Percentiles rank a stretch among this genome's conserved stretches.
phyloP scores from a whole-genome alignment of 805 yeast species.

The Pichia exigua region DNA sequence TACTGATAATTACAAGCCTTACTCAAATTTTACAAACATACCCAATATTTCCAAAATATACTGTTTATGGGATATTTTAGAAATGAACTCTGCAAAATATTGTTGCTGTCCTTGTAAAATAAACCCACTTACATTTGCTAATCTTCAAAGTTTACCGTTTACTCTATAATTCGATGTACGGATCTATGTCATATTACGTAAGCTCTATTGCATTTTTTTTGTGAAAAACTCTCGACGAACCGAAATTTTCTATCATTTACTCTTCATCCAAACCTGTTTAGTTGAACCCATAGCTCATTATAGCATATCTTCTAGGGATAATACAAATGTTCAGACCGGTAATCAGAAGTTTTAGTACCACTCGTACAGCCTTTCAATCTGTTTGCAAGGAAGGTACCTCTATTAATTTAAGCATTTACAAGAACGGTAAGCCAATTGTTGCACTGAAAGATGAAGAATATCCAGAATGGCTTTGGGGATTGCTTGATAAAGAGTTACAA shows the following conservation, averaged over 20 bases:
- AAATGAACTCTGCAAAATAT: background rate
- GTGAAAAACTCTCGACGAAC: background rate
- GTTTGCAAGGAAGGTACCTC: constrained; percentile 67
- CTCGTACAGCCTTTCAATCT: constrained; percentile 27
- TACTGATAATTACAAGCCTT: background rate
- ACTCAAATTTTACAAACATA: background rate
- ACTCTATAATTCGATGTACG: background rate
- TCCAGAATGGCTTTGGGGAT: constrained; percentile 92
- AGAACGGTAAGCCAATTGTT: constrained; percentile 78
- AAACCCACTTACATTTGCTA: background rate
- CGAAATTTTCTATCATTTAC: too few species aligned
- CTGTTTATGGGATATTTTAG: constrained; percentile 1
- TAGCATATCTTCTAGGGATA: background rate
- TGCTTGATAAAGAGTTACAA: constrained; percentile 62
- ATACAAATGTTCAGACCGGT: constrained; percentile 3
- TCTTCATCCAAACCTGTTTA: too few species aligned
- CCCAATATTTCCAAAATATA: background rate
- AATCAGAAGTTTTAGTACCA: constrained; percentile 17
- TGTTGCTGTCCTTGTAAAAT: background rate
- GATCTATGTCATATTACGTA: background rate
- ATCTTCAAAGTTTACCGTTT: background rate
- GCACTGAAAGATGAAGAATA: constrained; percentile 85
- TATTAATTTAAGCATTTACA: constrained; percentile 63
- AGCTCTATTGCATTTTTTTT: background rate
- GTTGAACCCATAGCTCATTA: background rate